Evolutionary conservation across 768 basidiomycete genomes (phyloP), one percentile per base, ranked within the genome.

Genomic region (Tricholoma hemisulphureum): DNA sequence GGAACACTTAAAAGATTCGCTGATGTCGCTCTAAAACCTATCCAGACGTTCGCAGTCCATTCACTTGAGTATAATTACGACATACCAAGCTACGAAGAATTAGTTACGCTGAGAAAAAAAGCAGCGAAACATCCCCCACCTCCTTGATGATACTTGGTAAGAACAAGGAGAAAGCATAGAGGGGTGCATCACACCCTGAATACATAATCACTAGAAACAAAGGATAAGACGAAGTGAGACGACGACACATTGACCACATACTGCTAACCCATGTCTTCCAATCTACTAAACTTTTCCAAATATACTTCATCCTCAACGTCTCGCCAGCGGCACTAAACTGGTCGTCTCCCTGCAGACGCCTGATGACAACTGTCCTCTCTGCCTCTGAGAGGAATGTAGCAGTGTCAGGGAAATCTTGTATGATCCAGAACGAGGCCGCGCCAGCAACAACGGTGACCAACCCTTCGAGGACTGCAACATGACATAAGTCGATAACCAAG

Each of bases 371-470:
- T 7, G 83, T 84, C 28, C 87, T 77, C 71, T 92, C 90, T 2
- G 74, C 80, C 62, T 88, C 86, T n/a, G 79, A 80, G 6, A 93
- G 76, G 75, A 91, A 92, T 61, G 80, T 87, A 24, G 89, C 90
- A 1, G 84, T 88, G 63, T 92, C 88, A 3, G 91, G 90, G 72
- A 92, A 93, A 67, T 92, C 91, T 63, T 90, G 85, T 58, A 92
- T 83, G 65, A 92, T 83, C 80, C 82, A 92, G 74, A 85, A 91
- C 1, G 88, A 90, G 9, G 76, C 68, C 21, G 69, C 67, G 8
- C 86, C 88, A 5, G 86, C 87, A n/a, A 89, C 14, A 23, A 91
- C 77, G 1, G 90, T 91, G 13, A 73, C 74, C 32, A 91, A 71
- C 18, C 89, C 89, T 65, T 89, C 86, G 11, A 90, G 59, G 55